phyloP scores from a whole-genome alignment of 192 early-diverging fungal genomes.

The Backusella tarrabulga region DNA sequence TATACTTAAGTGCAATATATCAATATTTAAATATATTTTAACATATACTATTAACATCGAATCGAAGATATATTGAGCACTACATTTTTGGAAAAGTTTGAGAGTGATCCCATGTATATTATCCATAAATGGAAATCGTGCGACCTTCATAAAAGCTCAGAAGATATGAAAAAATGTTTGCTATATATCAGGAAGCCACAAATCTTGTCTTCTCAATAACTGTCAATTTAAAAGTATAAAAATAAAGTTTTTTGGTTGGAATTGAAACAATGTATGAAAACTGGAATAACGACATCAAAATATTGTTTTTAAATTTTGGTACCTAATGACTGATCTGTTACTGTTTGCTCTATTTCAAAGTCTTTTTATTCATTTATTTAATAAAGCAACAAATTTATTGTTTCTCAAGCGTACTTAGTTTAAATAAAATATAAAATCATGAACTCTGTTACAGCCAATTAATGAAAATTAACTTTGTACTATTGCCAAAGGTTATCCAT shows the following conservation, averaged over 20 bases:
- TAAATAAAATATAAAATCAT: not conserved
- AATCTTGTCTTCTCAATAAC: not conserved
- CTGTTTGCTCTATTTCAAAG: not conserved
- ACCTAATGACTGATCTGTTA: not conserved
- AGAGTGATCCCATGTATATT: not conserved
- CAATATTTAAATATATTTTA: not conserved
- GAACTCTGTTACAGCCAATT: not conserved
- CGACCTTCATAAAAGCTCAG: not conserved
- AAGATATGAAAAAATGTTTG: not conserved
- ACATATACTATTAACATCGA: not conserved
- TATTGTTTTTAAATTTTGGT: not conserved
- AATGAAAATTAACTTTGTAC: not conserved
- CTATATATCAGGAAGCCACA: not conserved
- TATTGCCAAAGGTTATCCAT: not conserved
- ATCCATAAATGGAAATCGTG: not conserved
- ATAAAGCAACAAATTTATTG: not conserved
- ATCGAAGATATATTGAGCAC: not conserved
- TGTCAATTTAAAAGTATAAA: not conserved
- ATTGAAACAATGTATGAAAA: constrained; percentile 1
- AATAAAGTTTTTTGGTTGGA: not conserved
- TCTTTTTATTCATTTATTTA: not conserved
- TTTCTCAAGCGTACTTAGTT: not conserved
- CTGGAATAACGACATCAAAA: not conserved
- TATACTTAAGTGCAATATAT: not conserved
- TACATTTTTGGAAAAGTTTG: not conserved